A percentile compares a stretch with the other conserved stretches of the same genome.
Conservation (phyloP, 2,329 filamentous ascomycete species). For the Alternaria novae-zelandiae region DNA sequence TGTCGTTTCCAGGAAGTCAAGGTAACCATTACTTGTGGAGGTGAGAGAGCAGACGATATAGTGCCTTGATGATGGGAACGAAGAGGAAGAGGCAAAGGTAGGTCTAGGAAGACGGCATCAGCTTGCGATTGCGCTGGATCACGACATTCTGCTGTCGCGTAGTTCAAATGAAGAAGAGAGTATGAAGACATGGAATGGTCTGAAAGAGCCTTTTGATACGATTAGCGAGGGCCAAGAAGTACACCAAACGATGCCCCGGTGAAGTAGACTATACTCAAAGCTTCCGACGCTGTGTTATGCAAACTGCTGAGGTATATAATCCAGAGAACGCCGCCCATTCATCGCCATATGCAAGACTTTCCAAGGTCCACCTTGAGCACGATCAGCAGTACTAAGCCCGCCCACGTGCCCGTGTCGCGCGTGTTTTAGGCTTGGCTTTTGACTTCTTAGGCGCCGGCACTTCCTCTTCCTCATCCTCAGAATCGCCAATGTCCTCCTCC, state of each 20-base stretch:
- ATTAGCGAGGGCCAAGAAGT: neutral
- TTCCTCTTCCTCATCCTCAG: conserved; percentile 33
- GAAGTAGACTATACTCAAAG: neutral
- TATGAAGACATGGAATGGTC: neutral
- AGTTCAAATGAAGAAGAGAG: neutral
- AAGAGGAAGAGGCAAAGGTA: neutral
- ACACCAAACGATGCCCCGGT: neutral
- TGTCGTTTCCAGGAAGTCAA: rapidly evolving
- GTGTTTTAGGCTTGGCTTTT: conserved; percentile 22
- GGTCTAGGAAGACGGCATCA: neutral
- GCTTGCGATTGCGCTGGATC: neutral
- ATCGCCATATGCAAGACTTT: no score
- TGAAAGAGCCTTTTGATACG: neutral
- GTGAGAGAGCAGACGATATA: neutral
- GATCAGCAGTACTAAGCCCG: conserved; percentile 5
- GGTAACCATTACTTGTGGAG: neutral
- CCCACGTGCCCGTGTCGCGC: conserved; percentile 22
- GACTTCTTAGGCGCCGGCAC: conserved; percentile 25
- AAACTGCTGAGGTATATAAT: neutral
- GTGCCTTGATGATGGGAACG: neutral
- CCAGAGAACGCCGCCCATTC: no score
- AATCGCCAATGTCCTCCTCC: conserved; percentile 37
- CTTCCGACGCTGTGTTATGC: conserved; percentile 10
- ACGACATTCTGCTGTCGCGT: neutral
- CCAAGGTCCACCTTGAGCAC: no score